Percentiles rank a stretch among this genome's conserved stretches.
phyloP scores from a whole-genome alignment of 306 rosid genomes.

The Vigna reflexopilosa region DNA sequence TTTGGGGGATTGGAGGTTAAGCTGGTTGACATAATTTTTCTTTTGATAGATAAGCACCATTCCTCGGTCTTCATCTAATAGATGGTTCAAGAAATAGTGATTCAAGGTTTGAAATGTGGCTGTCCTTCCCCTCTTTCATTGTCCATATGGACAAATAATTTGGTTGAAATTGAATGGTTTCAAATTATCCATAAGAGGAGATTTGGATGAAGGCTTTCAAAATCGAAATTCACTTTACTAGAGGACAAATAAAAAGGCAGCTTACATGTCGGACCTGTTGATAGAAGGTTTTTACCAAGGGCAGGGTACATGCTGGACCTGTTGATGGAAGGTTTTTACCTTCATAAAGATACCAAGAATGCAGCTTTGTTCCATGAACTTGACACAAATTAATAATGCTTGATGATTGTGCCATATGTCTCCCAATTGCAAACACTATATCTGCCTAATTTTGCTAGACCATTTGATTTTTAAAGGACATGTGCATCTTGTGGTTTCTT shows the following conservation, averaged over 20 bases:
- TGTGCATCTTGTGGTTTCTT: too few relatives aligned
- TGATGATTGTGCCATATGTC: neutral
- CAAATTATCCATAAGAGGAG: too few relatives aligned
- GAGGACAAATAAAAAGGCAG: neutral
- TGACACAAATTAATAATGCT: neutral
- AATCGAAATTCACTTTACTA: neutral
- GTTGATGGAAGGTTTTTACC: too few relatives aligned
- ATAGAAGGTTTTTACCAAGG: too few relatives aligned
- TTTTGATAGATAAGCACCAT: conserved; percentile 8
- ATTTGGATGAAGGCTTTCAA: neutral
- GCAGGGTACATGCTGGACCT: too few relatives aligned
- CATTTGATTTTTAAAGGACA: too few relatives aligned
- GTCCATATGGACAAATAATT: neutral
- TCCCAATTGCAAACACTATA: too few relatives aligned
- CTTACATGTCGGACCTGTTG: neutral
- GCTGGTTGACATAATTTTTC: neutral
- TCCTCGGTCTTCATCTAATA: neutral
- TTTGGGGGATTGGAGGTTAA: neutral
- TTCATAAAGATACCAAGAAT: neutral
- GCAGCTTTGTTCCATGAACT: neutral
- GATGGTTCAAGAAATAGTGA: neutral
- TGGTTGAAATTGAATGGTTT: too few relatives aligned
- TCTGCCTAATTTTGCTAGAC: too few relatives aligned
- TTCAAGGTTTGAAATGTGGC: neutral
- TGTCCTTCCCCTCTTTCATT: neutral